Conservation (phyloP, 768 basidiomycete genomes). For the Postia placenta region DNA sequence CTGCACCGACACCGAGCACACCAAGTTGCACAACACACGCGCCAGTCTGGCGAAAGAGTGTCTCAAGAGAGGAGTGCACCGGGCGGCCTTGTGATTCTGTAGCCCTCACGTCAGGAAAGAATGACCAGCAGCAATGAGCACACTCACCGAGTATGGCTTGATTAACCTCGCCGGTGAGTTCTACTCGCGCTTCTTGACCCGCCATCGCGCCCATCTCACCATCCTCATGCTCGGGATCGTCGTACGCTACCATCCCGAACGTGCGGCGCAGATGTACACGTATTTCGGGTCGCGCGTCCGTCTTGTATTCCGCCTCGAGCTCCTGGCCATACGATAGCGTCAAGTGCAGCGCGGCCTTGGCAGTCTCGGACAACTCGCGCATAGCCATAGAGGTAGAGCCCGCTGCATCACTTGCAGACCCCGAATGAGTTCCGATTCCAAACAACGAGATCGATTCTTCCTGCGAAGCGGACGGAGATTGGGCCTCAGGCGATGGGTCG, state of each 20-base stretch:
- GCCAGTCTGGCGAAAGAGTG: constrained; percentile 68
- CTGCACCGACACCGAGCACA: constrained; percentile 62
- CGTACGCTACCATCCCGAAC: constrained; percentile 75
- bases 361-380: constrained; percentile 14
- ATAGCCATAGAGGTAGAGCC: constrained; percentile 21
- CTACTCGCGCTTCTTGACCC: constrained; percentile 57
- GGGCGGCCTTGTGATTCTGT: constrained; percentile 77
- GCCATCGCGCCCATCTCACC: constrained; percentile 64
- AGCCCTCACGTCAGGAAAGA: neutral
- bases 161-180: constrained; percentile 73
- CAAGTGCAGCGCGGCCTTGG: constrained; percentile 50
- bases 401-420: constrained; percentile 9
- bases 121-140: neutral
- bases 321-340: constrained; percentile 73
- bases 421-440: neutral
- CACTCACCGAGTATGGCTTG: constrained; percentile 73
- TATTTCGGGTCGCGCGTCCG: constrained; percentile 56
- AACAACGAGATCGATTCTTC: neutral
- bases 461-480: constrained; percentile 4
- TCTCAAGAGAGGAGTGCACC: constrained; percentile 64
- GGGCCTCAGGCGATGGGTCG: constrained; percentile 31
- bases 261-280: constrained; percentile 65
- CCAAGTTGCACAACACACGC: constrained; percentile 69
- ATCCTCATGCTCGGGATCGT: constrained; percentile 62
- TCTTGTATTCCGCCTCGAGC: constrained; percentile 62